A percentile compares a stretch with the other conserved stretches of the same genome.
Conservation (phyloP, 345 rosid genomes). For the Trapa bicornis region DNA sequence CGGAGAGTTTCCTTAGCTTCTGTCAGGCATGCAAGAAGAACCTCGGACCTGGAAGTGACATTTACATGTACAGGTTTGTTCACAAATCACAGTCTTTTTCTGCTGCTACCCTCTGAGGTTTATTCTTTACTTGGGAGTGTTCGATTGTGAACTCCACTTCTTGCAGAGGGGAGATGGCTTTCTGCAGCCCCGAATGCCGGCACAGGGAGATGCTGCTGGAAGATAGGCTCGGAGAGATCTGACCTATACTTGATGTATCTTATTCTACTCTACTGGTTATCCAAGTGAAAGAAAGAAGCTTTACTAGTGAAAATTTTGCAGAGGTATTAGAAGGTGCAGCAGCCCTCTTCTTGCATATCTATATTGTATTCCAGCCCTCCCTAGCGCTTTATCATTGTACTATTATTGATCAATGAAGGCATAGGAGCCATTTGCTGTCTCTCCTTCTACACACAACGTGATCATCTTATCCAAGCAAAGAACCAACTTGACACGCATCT, state of each 20-base stretch:
- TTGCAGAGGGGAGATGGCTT: conserved; percentile 79
- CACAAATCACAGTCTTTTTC: neutral
- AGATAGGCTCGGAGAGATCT: conserved; percentile 9
- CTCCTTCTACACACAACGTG: neutral
- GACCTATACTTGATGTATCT: neutral
- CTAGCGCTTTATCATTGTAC: neutral
- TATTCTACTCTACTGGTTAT: neutral
- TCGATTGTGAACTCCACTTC: neutral
- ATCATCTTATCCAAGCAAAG: neutral
- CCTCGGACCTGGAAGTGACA: conserved; percentile 72
- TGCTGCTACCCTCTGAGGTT: too few species aligned
- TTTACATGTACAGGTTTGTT: conserved; percentile 81
- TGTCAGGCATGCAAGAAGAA: conserved; percentile 68
- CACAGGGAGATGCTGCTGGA: conserved; percentile 52
- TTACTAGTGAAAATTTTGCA: neutral
- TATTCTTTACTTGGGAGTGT: too few species aligned
- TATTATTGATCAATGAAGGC: neutral
- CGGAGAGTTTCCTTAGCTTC: conserved; percentile 61
- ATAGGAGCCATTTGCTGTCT: neutral
- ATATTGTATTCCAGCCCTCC: neutral
- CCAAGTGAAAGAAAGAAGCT: neutral
- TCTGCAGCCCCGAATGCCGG: conserved; percentile 85
- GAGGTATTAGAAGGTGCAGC: neutral
- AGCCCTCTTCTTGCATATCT: neutral
- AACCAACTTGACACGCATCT: neutral